Evolutionary conservation across 106 monocot species (phyloP).

Genomic region (Apostasia shenzhenica): DNA sequence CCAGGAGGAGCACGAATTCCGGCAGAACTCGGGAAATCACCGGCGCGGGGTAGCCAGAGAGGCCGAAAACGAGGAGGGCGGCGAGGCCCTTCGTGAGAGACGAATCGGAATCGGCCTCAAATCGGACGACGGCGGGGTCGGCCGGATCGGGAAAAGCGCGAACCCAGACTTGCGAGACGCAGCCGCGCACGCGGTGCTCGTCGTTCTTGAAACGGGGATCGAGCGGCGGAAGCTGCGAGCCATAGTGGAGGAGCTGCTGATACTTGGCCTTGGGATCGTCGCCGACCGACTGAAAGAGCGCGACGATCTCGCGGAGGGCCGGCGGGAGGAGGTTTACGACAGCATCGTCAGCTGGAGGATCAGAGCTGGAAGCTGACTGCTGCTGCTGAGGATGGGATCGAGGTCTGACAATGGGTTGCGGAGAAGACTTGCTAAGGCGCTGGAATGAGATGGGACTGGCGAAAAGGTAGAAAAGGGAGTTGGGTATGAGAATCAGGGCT

Average conservation of each 20-base stretch:
- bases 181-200: slow-evolving; percentile 65
- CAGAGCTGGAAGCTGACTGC: not conserved
- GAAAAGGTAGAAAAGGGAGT: slow-evolving; percentile 2
- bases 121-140: slow-evolving; percentile 37
- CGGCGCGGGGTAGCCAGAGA: slow-evolving; percentile 38
- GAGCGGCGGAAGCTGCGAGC: slow-evolving; percentile 44
- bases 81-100: slow-evolving; percentile 73
- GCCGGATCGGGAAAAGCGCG: slow-evolving; percentile 63
- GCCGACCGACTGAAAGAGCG: slow-evolving; percentile 81
- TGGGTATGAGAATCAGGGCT: not conserved
- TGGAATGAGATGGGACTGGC: slow-evolving; percentile 50
- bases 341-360: not conserved
- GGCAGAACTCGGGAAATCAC: slow-evolving; percentile 39
- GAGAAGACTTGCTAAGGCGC: slow-evolving; percentile 4
- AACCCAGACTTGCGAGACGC: slow-evolving; percentile 95
- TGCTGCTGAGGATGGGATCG: slow-evolving; percentile 8
- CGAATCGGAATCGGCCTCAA: slow-evolving; percentile 87
- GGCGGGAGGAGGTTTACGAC: slow-evolving; percentile 40
- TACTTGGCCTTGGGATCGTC: slow-evolving; percentile 80
- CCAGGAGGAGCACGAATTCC: slow-evolving; percentile 63
- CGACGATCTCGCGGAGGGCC: slow-evolving; percentile 51
- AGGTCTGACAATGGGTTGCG: not conserved
- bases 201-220: slow-evolving; percentile 58
- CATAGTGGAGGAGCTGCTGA: slow-evolving; percentile 95
- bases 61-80: slow-evolving; percentile 63